Conservation (phyloP, 139 green algal genomes). For the Penium margaritaceum region DNA sequence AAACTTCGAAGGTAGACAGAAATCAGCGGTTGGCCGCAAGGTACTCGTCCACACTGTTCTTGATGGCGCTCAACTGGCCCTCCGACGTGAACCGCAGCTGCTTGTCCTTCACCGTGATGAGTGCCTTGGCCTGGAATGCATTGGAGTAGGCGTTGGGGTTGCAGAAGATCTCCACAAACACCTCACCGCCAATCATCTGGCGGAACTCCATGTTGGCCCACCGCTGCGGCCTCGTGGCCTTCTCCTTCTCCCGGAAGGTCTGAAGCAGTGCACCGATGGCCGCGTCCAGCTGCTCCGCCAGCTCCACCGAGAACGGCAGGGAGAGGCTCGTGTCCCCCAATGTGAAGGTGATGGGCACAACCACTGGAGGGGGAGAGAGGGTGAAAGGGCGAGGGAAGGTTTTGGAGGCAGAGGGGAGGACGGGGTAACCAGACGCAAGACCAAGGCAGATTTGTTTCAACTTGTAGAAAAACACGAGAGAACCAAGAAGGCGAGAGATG, state of each 20-base stretch:
- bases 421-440: no score
- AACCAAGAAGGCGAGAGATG: no score
- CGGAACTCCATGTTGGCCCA: constrained; percentile 46
- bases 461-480: no score
- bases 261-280: constrained; percentile 33
- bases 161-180: constrained; percentile 46
- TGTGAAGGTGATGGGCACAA: constrained; percentile 45
- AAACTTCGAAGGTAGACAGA: no score
- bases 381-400: no score
- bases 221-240: constrained; percentile 33
- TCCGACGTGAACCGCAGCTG: constrained; percentile 45
- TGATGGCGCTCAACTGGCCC: constrained; percentile 35
- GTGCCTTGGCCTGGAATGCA: constrained; percentile 49
- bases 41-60: constrained; percentile 35
- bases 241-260: constrained; percentile 51
- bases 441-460: no score
- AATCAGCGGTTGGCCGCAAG: no score
- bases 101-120: constrained; percentile 49
- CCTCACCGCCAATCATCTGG: constrained; percentile 12
- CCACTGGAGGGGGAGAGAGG: background rate
- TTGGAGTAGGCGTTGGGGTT: constrained; percentile 52
- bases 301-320: constrained; percentile 44
- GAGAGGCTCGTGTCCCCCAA: constrained; percentile 46
- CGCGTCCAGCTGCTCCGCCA: constrained; percentile 20
- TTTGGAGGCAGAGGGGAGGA: no score